These are phyloP conservation scores for Gyrodon lividus DNA, from an alignment of 768 basidiomycete species.

Conservation along the genomic window DNA sequence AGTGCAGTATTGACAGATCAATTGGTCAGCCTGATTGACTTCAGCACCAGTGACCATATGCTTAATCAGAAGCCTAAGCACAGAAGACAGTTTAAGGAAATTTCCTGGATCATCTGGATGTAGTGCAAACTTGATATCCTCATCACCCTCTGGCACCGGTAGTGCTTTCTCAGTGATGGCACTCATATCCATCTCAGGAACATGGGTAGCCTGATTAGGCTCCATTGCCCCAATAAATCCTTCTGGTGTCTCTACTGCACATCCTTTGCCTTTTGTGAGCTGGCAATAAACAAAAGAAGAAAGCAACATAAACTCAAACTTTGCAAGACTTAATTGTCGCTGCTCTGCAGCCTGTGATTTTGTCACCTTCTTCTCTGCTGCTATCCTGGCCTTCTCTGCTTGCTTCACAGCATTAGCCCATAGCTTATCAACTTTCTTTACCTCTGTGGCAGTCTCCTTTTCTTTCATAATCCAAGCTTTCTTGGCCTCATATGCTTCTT, in stretches of 20 bases:
- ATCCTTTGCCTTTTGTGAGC: no score
- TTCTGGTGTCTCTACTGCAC: no score
- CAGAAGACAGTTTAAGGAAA: slow-evolving; percentile 21
- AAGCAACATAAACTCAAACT: no score
- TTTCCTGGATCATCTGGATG: slow-evolving; percentile 19
- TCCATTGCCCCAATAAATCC: no score
- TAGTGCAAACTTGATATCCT: slow-evolving; percentile 1
- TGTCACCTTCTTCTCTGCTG: not conserved
- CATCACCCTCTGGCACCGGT: not conserved
- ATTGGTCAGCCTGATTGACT: slow-evolving; percentile 8
- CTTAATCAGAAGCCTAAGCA: slow-evolving; percentile 11
- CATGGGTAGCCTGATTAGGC: no score
- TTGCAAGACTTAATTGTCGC: no score
- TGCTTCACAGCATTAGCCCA: not conserved
- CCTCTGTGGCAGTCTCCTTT: not conserved
- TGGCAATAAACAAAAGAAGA: no score
- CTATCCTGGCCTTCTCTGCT: not conserved
- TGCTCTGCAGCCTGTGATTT: no score
- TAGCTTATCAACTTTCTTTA: not conserved
- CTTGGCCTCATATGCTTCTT: not conserved
- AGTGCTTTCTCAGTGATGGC: no score
- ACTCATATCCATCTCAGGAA: no score
- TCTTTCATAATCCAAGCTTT: not conserved
- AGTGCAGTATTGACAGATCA: slow-evolving; percentile 20
- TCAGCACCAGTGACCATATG: slow-evolving; percentile 7